Evolutionary conservation across 1,284 basidiomycete genomes (phyloP).

Genomic region (Blastosporella zonata): DNA sequence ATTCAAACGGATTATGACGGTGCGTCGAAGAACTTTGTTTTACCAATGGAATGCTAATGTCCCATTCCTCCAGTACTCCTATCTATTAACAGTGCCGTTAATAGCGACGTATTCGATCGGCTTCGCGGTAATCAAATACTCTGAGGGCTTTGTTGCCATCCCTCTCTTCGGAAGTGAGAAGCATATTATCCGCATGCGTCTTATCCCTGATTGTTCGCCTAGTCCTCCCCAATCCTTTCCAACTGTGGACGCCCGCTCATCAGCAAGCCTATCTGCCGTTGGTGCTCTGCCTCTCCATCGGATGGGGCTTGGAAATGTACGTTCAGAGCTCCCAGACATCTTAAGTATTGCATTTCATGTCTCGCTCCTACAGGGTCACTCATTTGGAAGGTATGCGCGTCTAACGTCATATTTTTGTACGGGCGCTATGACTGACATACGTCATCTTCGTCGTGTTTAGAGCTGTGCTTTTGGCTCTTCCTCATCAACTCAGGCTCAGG

Average conservation of each 20-base stretch:
- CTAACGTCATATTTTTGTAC: neutral
- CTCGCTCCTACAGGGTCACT: conserved; percentile 51
- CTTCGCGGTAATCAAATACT: conserved; percentile 67
- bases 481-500: conserved; percentile 62
- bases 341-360: neutral
- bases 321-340: conserved; percentile 21
- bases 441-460: conserved; percentile 31
- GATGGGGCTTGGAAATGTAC: conserved; percentile 73
- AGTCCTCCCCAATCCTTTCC: conserved; percentile 67
- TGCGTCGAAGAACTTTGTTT: conserved; percentile 31
- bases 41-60: neutral
- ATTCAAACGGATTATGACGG: conserved; percentile 80
- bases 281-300: conserved; percentile 56
- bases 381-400: conserved; percentile 64
- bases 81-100: conserved; percentile 60
- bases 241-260: conserved; percentile 49
- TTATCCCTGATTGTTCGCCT: neutral
- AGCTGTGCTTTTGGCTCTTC: conserved; percentile 81
- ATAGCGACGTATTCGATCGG: conserved; percentile 58
- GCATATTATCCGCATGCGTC: neutral
- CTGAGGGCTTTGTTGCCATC: conserved; percentile 52
- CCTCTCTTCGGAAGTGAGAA: conserved; percentile 51
- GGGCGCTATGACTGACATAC: conserved; percentile 10
- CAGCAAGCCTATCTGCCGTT: conserved; percentile 57
- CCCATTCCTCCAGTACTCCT: conserved; percentile 56